Evolutionary conservation across 495 filamentous ascomycete genomes (phyloP).

Genomic region (Friedmanniomyces simplex): DNA sequence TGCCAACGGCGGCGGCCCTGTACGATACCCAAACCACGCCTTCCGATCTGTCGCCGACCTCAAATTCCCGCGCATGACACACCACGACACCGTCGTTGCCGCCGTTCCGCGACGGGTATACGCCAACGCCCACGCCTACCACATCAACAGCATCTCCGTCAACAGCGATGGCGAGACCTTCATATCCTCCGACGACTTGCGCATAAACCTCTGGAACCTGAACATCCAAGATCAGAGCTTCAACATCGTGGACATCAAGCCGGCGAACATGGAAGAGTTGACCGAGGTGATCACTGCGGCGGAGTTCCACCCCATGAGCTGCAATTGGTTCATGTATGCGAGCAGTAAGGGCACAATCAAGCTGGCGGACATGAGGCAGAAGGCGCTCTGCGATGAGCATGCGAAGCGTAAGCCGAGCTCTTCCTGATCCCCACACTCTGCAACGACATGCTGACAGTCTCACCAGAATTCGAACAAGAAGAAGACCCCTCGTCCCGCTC

Average conservation of each 20-base stretch:
- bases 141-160: conserved; percentile 99
- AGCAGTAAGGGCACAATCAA: conserved; percentile 99
- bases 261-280: conserved; percentile 98
- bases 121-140: conserved; percentile 96
- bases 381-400: conserved; percentile 90
- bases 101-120: conserved; percentile 93
- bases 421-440: background rate
- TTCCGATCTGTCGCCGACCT: conserved; percentile 75
- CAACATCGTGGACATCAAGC: conserved; percentile 99
- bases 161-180: conserved; percentile 99
- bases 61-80: conserved; percentile 88
- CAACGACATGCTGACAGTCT: conserved; percentile 8
- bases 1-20: conserved; percentile 63
- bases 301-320: conserved; percentile 93
- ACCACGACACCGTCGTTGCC: conserved; percentile 96
- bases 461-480: conserved; percentile 94
- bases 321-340: conserved; percentile 99
- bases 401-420: conserved; percentile 63
- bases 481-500: conserved; percentile 97
- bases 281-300: conserved; percentile 98
- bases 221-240: conserved; percentile 99
- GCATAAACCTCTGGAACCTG: conserved; percentile 97
- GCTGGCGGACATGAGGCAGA: conserved; percentile 94
- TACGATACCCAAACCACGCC: conserved; percentile 54
- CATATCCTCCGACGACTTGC: conserved; percentile 94